Evolutionary conservation across 306 rosid species (phyloP).

Genomic region (Purshia tridentata): DNA sequence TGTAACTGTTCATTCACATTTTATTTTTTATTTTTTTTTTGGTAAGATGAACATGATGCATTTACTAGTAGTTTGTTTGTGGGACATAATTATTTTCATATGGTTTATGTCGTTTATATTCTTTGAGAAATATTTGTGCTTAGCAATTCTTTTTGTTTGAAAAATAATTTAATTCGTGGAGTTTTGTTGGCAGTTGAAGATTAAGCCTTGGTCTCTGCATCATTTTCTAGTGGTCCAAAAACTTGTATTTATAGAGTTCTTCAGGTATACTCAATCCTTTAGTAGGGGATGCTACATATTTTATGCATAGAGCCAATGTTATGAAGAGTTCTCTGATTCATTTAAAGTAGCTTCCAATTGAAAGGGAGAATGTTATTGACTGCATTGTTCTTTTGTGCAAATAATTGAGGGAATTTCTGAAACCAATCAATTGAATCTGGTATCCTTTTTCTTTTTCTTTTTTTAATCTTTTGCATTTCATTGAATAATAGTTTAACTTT

Average conservation of each 20-base stretch:
- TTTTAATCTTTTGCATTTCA: slow-evolving; percentile 23
- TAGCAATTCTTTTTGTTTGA: slow-evolving; percentile 11
- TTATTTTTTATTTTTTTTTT: not conserved
- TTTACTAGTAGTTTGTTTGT: not conserved
- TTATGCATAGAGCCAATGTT: not conserved
- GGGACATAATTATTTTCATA: slow-evolving; percentile 7
- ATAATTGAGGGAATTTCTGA: slow-evolving; percentile 62
- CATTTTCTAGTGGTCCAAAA: slow-evolving; percentile 92
- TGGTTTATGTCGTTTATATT: not conserved
- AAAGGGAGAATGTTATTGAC: slow-evolving; percentile 3
- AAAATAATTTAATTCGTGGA: slow-evolving; percentile 9
- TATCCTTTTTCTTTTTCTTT: slow-evolving; percentile 43
- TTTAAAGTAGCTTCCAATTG: not conserved
- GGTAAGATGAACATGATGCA: not conserved
- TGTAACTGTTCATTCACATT: not conserved
- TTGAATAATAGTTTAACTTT: slow-evolving; percentile 7
- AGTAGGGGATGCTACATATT: not conserved
- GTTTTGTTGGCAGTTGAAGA: slow-evolving; percentile 56
- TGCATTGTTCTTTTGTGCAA: slow-evolving; percentile 38
- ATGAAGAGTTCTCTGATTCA: not conserved
- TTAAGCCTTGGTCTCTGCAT: slow-evolving; percentile 72
- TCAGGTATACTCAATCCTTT: slow-evolving; percentile 65
- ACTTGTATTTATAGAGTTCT: slow-evolving; percentile 81
- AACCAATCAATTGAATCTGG: slow-evolving; percentile 57
- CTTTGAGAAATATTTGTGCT: not conserved